Base-by-base conservation (phyloP, 2,329 filamentous ascomycete genomes). In the Aureobasidium sp. region DNA sequence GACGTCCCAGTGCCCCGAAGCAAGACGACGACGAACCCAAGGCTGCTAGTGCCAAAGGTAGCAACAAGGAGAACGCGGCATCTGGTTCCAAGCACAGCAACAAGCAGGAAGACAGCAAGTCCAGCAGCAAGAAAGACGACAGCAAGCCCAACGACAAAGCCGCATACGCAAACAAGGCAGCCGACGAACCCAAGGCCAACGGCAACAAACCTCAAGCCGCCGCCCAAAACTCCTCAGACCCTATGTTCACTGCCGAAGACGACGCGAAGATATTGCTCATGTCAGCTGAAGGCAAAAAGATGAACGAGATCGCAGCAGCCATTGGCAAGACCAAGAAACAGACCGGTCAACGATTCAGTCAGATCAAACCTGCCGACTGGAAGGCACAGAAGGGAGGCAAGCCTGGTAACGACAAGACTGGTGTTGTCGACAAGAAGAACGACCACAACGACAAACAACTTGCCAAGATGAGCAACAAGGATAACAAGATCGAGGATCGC, bases 261-360 rank as follows among this genome's bases (percentile, higher is more conserved):
- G 77, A 80, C 50, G 69, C 70, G 3, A 73, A 70, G 63, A 62
- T 80, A 2, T 64, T 76, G 19, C 66, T 70, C 7, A 60, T 76
- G 66, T 76, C 75, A 63, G 66, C 50, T 1, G 68, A 68, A 3
- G 24, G 12, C 22, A 35, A 52, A 3, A n/a, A n/a, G n/a, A n/a
- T n/a, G n/a, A n/a, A n/a, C n/a, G 39, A 40, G 2, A 40, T 40
- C 7, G 39, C 39, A 14, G 42, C 22, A 8, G 68, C 68, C 9
- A 24, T 77, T 2, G 69, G 68, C 4, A 53, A 53, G n/a, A 14
- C 8, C 37, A 40, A 44, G 44, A 47, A 52, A 3, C 57, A 59
- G 2, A 19, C 70, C 27, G 65, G 64, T 47, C 63, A 64, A 14
- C 70, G 74, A 17, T 78, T 71, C 66, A 71, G 70, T 14, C 56